phyloP scores from a whole-genome alignment of 2,329 filamentous ascomycete genomes.

The Diaporthe vaccinii region DNA sequence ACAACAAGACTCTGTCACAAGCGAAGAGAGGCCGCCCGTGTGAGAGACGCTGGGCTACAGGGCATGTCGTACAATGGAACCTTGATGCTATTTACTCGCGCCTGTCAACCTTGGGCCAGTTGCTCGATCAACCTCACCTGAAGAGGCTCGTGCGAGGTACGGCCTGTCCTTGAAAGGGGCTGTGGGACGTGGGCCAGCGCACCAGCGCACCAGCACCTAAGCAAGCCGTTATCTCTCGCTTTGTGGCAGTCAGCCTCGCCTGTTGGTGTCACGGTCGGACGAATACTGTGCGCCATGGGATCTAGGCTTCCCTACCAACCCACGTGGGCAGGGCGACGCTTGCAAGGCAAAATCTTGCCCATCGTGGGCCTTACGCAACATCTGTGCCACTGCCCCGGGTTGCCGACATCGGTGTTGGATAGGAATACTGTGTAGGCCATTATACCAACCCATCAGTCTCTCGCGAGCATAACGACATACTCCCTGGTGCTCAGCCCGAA shows the following conservation, averaged over 20 bases:
- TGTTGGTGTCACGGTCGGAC: conserved; percentile 10
- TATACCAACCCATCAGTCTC: conserved; percentile 50
- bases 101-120: conserved; percentile 14
- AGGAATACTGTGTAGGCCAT: background rate
- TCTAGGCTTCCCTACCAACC: background rate
- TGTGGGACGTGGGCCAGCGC: background rate
- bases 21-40: conserved; percentile 9
- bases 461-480: conserved; percentile 91
- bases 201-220: background rate
- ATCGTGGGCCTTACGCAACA: background rate
- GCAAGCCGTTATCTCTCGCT: conserved; percentile 14
- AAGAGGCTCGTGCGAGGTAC: conserved; percentile 9
- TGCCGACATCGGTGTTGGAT: background rate
- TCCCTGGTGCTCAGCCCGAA: conserved; percentile 92
- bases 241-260: conserved; percentile 27
- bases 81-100: conserved; percentile 26
- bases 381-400: background rate
- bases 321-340: conserved; percentile 9
- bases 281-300: background rate
- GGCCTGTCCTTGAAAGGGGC: background rate
- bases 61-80: conserved; percentile 1
- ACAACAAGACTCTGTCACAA: background rate
- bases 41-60: conserved; percentile 2
- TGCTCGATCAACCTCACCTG: conserved; percentile 11
- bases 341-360: conserved; percentile 1